Percentiles rank a stretch among this genome's conserved stretches.
Evolutionary conservation across 768 basidiomycete genomes (phyloP).

Genomic region (Fistulinella prunicolor): DNA sequence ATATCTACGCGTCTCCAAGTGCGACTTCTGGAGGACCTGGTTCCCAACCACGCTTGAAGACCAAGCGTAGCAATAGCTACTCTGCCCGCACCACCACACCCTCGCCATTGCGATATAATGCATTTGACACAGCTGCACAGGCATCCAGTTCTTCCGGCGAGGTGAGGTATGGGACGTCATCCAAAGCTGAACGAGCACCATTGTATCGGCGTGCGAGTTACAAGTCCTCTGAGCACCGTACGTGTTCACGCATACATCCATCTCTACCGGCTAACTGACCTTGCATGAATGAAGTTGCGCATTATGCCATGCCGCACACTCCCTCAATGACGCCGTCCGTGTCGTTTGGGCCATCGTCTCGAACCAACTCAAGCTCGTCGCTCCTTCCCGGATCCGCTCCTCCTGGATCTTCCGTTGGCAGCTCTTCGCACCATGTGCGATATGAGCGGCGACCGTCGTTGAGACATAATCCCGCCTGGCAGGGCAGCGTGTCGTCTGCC

Average conservation of each 20-base stretch:
- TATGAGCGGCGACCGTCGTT: constrained; percentile 46
- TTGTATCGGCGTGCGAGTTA: constrained; percentile 43
- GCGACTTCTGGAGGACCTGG: constrained; percentile 30
- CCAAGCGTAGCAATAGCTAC: constrained; percentile 41
- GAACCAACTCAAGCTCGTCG: constrained; percentile 53
- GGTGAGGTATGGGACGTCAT: constrained; percentile 32
- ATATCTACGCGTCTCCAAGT: constrained; percentile 39
- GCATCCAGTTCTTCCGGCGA: constrained; percentile 27
- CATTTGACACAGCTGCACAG: constrained; percentile 32
- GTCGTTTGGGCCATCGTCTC: constrained; percentile 41
- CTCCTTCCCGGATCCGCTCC: constrained; percentile 39
- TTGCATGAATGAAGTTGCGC: constrained; percentile 20
- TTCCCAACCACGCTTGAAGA: constrained; percentile 35
- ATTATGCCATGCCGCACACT: constrained; percentile 31
- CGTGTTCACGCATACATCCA: constrained; percentile 21
- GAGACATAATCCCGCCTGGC: constrained; percentile 48
- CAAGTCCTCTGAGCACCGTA: constrained; percentile 44
- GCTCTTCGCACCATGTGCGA: constrained; percentile 38
- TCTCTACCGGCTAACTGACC: background rate
- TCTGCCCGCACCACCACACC: constrained; percentile 35
- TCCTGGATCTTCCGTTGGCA: constrained; percentile 38
- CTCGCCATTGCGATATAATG: constrained; percentile 43
- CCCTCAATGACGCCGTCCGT: constrained; percentile 32
- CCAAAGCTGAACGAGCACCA: constrained; percentile 34
- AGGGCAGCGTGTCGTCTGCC: constrained; percentile 37